Evolutionary conservation across 1,284 basidiomycete species (phyloP), one percentile per base, ranked within the genome.

Genomic region (Cryptococcus sp.): DNA sequence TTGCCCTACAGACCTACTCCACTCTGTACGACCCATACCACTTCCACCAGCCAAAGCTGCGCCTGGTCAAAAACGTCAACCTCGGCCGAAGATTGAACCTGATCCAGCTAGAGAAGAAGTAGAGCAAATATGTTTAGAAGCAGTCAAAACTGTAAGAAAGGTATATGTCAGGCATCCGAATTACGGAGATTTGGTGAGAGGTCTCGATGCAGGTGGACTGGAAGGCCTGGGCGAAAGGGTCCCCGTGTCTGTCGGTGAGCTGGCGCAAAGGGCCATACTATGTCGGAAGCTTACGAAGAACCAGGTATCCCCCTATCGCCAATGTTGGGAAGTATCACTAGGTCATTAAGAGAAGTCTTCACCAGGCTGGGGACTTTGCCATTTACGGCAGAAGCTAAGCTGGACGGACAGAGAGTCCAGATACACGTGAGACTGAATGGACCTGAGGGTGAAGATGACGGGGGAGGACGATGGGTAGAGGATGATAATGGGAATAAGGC

Each of bases 121-220:
- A 11, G 68, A 79, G 46, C 70, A 66, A 3, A 79, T 78, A 42
- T 86, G 83, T 66, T 59, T 76, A 4, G 71, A 71, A 41, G 86
- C 88, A 2, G 86, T 88, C 67, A 80, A 78, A 5, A 65, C 89
- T 30, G 74, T 96, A 8, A 84, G 86, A 66, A 83, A 83, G 61
- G 85, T 89, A 0, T 94, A 88, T 68, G 89, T 89, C 11, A 84
- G 88, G 55, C 92, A 94, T 79, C 93, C 93, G 13, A 89, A 90
- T 70, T 93, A 91, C 69, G 85, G 86, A 49, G 81, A 91, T 64
- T 86, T 97, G 41, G 80, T 88, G 5, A 74, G 78, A 3, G 89
- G 85, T 11, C 73, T 90, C 35, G 77, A 87, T n/a, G 73, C 82
- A 8, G 76, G 69, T 32, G 88, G 87, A 2, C 76, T 90, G 13